These are phyloP conservation scores for Athelia psychrophila DNA, from an alignment of 1,284 basidiomycete genomes.

Conservation along the genomic window DNA sequence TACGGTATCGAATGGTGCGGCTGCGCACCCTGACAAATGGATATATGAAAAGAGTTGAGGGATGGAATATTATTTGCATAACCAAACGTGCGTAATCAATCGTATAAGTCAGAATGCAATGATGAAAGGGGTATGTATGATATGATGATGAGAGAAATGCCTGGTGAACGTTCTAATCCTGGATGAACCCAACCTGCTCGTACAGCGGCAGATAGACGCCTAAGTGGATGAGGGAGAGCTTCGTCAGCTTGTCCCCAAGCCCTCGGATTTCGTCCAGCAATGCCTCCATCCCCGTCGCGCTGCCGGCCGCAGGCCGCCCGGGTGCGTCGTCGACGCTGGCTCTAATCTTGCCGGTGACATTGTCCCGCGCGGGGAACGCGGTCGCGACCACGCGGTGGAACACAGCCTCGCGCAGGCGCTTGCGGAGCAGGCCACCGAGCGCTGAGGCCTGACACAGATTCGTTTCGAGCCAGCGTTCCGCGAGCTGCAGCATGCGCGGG, in stretches of 20 bases:
- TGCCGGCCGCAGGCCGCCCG: slow-evolving; percentile 18
- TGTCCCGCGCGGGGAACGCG: slow-evolving; percentile 43
- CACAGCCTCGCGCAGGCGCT: slow-evolving; percentile 61
- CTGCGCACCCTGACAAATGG: too few species aligned
- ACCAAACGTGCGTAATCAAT: too few species aligned
- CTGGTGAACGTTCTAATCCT: not conserved
- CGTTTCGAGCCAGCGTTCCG: slow-evolving; percentile 61
- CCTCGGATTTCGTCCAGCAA: slow-evolving; percentile 65
- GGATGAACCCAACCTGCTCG: slow-evolving; percentile 57
- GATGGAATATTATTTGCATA: too few species aligned
- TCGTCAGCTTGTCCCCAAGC: slow-evolving; percentile 65
- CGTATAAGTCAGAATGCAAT: too few species aligned
- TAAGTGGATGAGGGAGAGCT: slow-evolving; percentile 69
- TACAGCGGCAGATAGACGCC: slow-evolving; percentile 73
- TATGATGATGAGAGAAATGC: not conserved
- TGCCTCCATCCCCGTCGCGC: slow-evolving; percentile 62
- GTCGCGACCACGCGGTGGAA: slow-evolving; percentile 55
- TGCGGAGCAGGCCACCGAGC: slow-evolving; percentile 57
- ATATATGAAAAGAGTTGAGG: too few species aligned
- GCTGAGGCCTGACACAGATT: slow-evolving; percentile 56
- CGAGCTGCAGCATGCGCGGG: slow-evolving; percentile 49
- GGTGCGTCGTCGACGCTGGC: slow-evolving; percentile 12
- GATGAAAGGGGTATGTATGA: too few species aligned
- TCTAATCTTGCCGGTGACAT: slow-evolving; percentile 23
- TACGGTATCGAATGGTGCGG: too few species aligned